Percentiles rank a stretch among this genome's conserved stretches.
Conservation (phyloP, 73 alveolate species). For the Paramecium biaurelia region DNA sequence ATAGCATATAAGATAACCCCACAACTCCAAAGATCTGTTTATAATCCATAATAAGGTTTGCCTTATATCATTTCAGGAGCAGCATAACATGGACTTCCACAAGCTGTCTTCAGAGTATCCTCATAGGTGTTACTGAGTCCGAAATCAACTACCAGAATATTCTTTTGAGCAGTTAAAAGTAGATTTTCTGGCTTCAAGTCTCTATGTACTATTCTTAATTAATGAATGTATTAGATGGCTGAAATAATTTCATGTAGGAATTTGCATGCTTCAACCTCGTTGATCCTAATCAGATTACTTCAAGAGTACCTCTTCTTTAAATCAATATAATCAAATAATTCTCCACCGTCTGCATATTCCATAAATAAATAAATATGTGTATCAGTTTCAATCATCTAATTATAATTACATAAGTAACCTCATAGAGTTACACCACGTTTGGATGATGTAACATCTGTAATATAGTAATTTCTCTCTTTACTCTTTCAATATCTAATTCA, state of each 20-base stretch:
- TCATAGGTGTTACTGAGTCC: conserved; percentile 87
- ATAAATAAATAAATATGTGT: conserved; percentile 76
- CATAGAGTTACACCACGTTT: conserved; percentile 50
- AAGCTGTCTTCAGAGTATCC: conserved; percentile 78
- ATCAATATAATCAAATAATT: conserved; percentile 81
- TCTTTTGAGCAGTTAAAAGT: conserved; percentile 74
- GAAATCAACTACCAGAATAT: conserved; percentile 87
- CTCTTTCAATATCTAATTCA: conserved; percentile 61
- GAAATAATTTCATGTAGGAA: conserved; percentile 83
- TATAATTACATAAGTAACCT: conserved; percentile 49
- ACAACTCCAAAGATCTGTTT: conserved; percentile 93
- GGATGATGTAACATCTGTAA: conserved; percentile 53
- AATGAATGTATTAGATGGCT: conserved; percentile 86
- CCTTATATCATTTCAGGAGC: conserved; percentile 95
- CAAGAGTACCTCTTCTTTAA: conserved; percentile 53
- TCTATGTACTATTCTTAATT: conserved; percentile 84
- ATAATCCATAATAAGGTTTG: conserved; percentile 80
- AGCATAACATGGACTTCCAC: conserved; percentile 96
- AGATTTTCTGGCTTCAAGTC: conserved; percentile 93
- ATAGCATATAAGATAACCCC: conserved; percentile 90
- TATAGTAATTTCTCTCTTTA: conserved; percentile 51
- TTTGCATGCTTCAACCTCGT: conserved; percentile 81
- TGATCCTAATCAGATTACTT: conserved; percentile 66
- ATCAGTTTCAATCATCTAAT: conserved; percentile 80
- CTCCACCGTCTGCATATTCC: conserved; percentile 91